phyloP scores from a whole-genome alignment of 2,329 filamentous ascomycete genomes.

The Knoxdaviesia capensis region DNA sequence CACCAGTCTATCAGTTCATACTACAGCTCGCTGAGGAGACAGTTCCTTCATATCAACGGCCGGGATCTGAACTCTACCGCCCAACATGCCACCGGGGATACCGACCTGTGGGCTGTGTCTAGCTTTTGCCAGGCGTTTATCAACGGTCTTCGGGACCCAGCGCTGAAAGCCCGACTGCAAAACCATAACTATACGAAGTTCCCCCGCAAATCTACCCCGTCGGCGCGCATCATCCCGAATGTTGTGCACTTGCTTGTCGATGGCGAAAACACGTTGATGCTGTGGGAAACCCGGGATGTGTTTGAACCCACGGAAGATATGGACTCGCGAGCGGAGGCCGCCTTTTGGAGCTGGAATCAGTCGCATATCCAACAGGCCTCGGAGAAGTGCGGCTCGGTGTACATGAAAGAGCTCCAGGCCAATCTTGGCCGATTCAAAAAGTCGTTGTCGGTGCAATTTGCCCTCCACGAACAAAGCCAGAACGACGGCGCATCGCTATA shows the following conservation, averaged over 20 bases:
- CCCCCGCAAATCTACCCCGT: no score
- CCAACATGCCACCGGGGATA: no score
- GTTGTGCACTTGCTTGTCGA: slow-evolving; percentile 14
- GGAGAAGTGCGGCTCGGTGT: slow-evolving; percentile 16
- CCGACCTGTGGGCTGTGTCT: no score
- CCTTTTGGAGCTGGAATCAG: slow-evolving; percentile 24
- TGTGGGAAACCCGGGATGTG: slow-evolving; percentile 17
- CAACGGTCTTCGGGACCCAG: slow-evolving; percentile 25
- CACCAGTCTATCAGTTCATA: no score
- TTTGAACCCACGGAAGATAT: slow-evolving; percentile 15
- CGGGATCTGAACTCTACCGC: no score
- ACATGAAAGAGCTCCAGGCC: slow-evolving; percentile 31
- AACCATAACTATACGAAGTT: no score
- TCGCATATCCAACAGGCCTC: slow-evolving; percentile 12
- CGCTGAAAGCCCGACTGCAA: slow-evolving; percentile 2
- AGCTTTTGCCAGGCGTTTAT: slow-evolving; percentile 30
- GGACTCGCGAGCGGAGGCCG: slow-evolving; percentile 15
- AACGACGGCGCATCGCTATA: slow-evolving; percentile 22
- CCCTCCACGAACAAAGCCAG: slow-evolving; percentile 30
- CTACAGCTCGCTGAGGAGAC: no score
- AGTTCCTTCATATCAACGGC: no score
- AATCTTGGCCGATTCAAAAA: slow-evolving; percentile 27
- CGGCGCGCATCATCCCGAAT: no score
- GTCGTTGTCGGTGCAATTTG: slow-evolving; percentile 30
- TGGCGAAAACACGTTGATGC: slow-evolving; percentile 30